phyloP scores from a whole-genome alignment of 768 basidiomycete species.

The Hygrocybe punicea region DNA sequence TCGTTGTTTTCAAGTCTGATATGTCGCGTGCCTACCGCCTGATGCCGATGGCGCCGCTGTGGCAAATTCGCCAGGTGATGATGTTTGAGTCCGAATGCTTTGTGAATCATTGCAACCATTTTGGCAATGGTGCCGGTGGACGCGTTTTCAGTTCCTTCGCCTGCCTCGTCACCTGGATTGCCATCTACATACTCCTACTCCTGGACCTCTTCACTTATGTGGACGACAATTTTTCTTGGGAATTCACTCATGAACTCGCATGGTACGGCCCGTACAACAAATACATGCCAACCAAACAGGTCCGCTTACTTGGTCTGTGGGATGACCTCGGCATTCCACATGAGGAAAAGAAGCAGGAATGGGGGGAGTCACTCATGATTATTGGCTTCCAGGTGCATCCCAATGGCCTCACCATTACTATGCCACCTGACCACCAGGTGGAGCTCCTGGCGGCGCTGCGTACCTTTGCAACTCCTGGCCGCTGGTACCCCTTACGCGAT shows the following conservation, averaged over 20 bases:
- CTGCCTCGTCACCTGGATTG: conserved; percentile 18
- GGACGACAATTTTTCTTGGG: conserved; percentile 10
- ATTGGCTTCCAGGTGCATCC: conserved; percentile 34
- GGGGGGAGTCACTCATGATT: conserved; percentile 18
- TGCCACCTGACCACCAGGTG: not conserved
- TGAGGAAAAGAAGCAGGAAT: conserved; percentile 29
- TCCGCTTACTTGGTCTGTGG: conserved; percentile 28
- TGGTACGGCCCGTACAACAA: conserved; percentile 13
- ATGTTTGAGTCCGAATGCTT: too few relatives aligned
- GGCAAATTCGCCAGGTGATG: too few relatives aligned
- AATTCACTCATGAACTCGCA: conserved; percentile 4
- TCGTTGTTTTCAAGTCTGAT: too few relatives aligned
- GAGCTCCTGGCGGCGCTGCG: too few relatives aligned
- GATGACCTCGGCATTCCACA: conserved; percentile 33
- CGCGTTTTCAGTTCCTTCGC: too few relatives aligned
- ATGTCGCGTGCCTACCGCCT: too few relatives aligned
- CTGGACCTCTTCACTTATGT: conserved; percentile 3
- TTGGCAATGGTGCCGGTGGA: too few relatives aligned
- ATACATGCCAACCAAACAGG: conserved; percentile 24
- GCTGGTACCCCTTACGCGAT: not conserved
- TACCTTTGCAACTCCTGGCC: not conserved
- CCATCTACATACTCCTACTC: conserved; percentile 4
- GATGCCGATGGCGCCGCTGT: too few relatives aligned
- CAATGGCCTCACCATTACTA: conserved; percentile 15
- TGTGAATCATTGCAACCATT: too few relatives aligned